A percentile compares a stretch with the other conserved stretches of the same genome.
These are phyloP conservation scores for Calendula officinalis DNA, from an alignment of 129 eudicot species.

Conservation along the genomic window DNA sequence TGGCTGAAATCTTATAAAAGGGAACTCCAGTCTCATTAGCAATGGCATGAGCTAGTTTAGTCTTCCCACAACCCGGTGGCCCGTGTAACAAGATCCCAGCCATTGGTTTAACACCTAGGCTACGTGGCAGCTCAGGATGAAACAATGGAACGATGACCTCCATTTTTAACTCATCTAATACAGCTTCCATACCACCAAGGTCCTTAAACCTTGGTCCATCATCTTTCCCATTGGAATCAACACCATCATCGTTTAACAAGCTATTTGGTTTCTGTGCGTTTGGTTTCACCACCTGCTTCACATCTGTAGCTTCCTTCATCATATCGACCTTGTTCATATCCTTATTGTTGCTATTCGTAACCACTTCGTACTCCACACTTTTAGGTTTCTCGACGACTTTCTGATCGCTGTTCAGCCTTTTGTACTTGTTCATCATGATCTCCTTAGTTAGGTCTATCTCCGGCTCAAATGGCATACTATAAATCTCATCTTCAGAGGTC, in stretches of 20 bases:
- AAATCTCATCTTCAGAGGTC: conserved; percentile 54
- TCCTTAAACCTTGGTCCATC: conserved; percentile 74
- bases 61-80: conserved; percentile 99
- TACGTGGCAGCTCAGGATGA: conserved; percentile 54
- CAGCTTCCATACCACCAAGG: conserved; percentile 77
- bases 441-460: conserved; percentile 73
- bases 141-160: conserved; percentile 77
- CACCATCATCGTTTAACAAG: conserved; percentile 21
- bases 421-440: conserved; percentile 48
- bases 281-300: conserved; percentile 4
- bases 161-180: conserved; percentile 68
- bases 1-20: conserved; percentile 82
- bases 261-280: neutral
- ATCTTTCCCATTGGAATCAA: conserved; percentile 20
- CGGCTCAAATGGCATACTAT: conserved; percentile 56
- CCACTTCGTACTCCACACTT: conserved; percentile 55
- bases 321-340: conserved; percentile 34
- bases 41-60: conserved; percentile 88
- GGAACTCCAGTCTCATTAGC: conserved; percentile 89
- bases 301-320: conserved; percentile 27
- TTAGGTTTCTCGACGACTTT: conserved; percentile 31
- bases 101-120: conserved; percentile 68
- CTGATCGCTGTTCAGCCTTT: neutral
- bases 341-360: conserved; percentile 28
- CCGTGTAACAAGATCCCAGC: conserved; percentile 82